Conservation (phyloP, 2,329 filamentous ascomycete genomes). For the Akanthomyces muscarius region DNA sequence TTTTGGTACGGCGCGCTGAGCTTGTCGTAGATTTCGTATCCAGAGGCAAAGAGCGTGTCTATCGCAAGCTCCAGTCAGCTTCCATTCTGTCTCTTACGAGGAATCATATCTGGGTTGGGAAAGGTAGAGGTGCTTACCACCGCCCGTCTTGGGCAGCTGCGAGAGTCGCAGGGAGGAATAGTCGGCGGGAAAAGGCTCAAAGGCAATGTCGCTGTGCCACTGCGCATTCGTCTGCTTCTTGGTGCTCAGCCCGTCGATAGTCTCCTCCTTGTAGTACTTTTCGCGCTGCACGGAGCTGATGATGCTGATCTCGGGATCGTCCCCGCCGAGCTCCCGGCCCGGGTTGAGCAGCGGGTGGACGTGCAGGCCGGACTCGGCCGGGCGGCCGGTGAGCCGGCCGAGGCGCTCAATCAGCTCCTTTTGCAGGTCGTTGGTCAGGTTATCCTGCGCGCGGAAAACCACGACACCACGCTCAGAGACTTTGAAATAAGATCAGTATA, state of each 20-base stretch:
- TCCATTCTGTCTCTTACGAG: too few relatives aligned
- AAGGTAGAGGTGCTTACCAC: constrained; percentile 34
- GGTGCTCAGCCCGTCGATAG: constrained; percentile 30
- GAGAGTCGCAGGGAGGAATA: constrained; percentile 55
- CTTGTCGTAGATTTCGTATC: constrained; percentile 63
- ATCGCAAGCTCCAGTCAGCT: too few relatives aligned
- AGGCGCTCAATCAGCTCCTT: constrained; percentile 61
- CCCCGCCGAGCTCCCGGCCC: constrained; percentile 47
- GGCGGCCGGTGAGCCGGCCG: constrained; percentile 55
- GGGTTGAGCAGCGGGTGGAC: constrained; percentile 57
- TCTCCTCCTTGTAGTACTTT: constrained; percentile 41
- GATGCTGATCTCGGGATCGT: constrained; percentile 59
- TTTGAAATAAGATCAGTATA: constrained; percentile 25
- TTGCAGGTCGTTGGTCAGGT: constrained; percentile 57
- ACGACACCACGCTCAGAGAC: constrained; percentile 67
- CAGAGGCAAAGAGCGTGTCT: constrained; percentile 64
- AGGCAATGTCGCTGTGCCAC: constrained; percentile 64
- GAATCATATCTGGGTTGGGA: too few relatives aligned
- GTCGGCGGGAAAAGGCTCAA: constrained; percentile 60
- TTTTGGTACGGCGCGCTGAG: constrained; percentile 52
- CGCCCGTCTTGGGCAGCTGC: constrained; percentile 51
- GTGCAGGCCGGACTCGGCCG: constrained; percentile 51
- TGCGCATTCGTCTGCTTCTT: constrained; percentile 44
- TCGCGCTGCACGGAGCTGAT: constrained; percentile 56
- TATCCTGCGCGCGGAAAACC: constrained; percentile 63